phyloP scores from a whole-genome alignment of 108 stramenopile genomes.

The Schizochytrium sp. region DNA sequence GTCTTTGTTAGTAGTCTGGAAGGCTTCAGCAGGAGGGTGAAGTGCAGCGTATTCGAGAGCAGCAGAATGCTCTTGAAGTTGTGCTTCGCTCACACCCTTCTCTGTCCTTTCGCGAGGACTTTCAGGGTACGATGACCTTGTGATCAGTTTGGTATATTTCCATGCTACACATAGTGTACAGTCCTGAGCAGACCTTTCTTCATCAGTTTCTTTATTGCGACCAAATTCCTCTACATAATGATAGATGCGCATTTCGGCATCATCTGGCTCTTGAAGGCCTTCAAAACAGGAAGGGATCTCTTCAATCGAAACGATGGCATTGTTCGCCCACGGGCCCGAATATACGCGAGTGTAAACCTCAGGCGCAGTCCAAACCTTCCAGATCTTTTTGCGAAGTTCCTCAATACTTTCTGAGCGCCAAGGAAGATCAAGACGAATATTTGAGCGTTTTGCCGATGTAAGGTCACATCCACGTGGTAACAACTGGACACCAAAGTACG shows the following conservation, averaged over 20 bases:
- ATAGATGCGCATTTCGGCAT: neutral
- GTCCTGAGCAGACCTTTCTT: no score
- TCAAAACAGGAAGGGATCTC: neutral
- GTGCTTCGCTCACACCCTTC: no score
- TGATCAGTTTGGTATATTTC: no score
- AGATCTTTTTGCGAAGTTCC: neutral
- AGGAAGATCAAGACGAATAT: constrained; percentile 4
- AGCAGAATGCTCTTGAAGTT: no score
- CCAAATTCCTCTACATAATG: neutral
- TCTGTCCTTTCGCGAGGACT: no score
- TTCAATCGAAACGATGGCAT: neutral
- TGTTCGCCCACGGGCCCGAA: neutral
- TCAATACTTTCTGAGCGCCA: neutral
- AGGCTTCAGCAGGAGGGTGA: no score
- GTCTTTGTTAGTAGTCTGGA: no score
- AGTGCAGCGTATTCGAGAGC: no score
- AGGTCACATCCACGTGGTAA: neutral
- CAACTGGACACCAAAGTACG: neutral
- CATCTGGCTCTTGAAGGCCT: neutral
- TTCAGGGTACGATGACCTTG: no score
- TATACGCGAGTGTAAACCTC: neutral
- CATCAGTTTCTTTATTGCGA: no score
- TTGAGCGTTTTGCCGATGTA: neutral
- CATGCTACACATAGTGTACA: no score
- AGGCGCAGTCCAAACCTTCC: constrained; percentile 2